A percentile compares a stretch with the other conserved stretches of the same genome.
Conservation (phyloP, 129 eudicot genomes). For the Centaurea solstitialis region DNA sequence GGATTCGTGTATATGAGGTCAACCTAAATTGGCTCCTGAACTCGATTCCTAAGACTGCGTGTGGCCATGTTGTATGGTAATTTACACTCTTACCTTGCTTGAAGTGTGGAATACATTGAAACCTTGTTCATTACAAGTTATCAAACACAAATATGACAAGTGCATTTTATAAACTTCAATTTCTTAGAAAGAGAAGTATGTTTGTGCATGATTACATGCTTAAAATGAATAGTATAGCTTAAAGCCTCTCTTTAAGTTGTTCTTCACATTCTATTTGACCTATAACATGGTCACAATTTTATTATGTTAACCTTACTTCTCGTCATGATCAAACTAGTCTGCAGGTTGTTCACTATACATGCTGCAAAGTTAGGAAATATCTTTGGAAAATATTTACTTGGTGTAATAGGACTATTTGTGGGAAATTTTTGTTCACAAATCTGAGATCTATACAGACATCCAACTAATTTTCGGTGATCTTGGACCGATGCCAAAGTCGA, state of each 20-base stretch:
- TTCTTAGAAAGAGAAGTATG: neutral
- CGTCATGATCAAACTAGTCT: neutral
- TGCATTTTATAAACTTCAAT: neutral
- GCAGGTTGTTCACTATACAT: neutral
- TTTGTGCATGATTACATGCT: neutral
- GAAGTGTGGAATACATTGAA: neutral
- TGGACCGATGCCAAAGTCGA: too few species aligned
- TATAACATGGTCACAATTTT: neutral
- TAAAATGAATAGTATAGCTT: neutral
- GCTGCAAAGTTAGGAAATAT: neutral
- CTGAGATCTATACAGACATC: too few species aligned
- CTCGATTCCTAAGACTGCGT: neutral
- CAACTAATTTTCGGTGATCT: too few species aligned
- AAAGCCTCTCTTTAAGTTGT: too few species aligned
- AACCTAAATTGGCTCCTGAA: neutral
- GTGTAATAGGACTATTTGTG: too few species aligned
- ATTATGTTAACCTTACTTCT: neutral
- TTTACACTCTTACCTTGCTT: too few species aligned
- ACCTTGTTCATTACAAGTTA: neutral
- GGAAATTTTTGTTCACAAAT: too few species aligned
- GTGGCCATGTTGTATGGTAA: too few species aligned
- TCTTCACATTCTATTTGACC: neutral
- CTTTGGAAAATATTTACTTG: too few species aligned
- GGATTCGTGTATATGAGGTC: too few species aligned
- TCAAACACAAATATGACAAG: neutral